These are phyloP conservation scores for Linnemannia hyalina DNA, from an alignment of 192 early-diverging fungal species.

Conservation along the genomic window DNA sequence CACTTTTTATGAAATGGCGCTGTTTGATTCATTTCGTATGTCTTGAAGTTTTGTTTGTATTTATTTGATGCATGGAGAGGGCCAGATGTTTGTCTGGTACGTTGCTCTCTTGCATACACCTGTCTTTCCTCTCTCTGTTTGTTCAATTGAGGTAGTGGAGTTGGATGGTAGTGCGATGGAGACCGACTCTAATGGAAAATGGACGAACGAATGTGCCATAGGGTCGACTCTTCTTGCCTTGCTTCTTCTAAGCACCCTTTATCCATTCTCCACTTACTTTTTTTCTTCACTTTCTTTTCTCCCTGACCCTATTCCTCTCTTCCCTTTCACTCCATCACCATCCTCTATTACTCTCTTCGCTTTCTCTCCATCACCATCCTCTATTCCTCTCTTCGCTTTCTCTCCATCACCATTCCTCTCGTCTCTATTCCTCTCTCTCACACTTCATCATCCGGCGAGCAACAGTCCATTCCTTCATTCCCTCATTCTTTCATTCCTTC, in stretches of 20 bases:
- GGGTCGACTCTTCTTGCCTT: not conserved
- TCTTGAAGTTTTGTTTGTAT: not conserved
- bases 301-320: not conserved
- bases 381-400: not conserved
- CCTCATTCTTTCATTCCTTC: not conserved
- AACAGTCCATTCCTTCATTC: not conserved
- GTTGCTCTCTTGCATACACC: not conserved
- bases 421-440: not conserved
- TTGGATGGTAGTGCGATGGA: not conserved
- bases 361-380: too few relatives aligned
- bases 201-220: not conserved
- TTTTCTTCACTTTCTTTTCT: not conserved
- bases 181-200: not conserved
- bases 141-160: not conserved
- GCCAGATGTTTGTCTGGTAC: not conserved
- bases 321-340: not conserved
- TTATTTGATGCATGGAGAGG: not conserved
- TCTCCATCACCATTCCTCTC: not conserved
- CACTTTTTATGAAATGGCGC: not conserved
- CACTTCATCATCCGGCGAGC: not conserved
- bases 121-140: not conserved
- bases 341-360: not conserved
- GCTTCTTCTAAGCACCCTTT: not conserved
- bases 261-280: too few relatives aligned
- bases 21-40: conserved; percentile 9